Evolutionary conservation across 2,329 filamentous ascomycete species (phyloP), one percentile per base, ranked within the genome.

Genomic region (Penicillium sp.): DNA sequence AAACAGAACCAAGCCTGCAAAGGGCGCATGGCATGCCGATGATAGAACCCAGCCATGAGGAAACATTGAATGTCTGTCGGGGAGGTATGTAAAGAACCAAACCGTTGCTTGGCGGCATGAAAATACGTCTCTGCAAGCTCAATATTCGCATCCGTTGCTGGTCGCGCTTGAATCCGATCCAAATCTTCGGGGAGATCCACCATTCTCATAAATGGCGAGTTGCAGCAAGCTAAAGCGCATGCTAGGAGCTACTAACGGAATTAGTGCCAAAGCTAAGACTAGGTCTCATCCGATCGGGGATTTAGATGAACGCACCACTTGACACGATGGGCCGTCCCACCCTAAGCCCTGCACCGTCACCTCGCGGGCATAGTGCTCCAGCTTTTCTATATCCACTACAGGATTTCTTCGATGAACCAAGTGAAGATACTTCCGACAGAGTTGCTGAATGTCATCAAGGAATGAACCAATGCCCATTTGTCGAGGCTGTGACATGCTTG

Each of bases 241-340:
- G 45, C 51, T 18, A 54, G 30, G 11, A 54, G 41, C 51, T 54
- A 37, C 27, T 15, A 10, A 6, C 18, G 9, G n/a, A 28, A 7
- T 37, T 33, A 35, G 45, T 34, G 17, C 17, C 15, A 20, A 27
- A 27, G 6, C 25, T 11, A 11, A 6, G 25, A 27, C 18, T 9
- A 6, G n/a, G 25, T 27, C 25, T n/a, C 9, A 27, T 6, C 25
- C 12, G 11, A 22, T 22, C 25, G 4, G 6, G 11, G 12, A 13
- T n/a, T 13, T n/a, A 11, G 9, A n/a, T 11, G 4, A 18, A 43
- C 51, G 26, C 37, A 54, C 51, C 47, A 54, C 51, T 42, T 50
- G 51, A 35, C 51, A 54, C n/a, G 51, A 52, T 29, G 40, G 49
- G 2, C 47, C 45, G 20, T 54, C 50, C 51, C 49, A 54, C 29